These are phyloP conservation scores for Neofusicoccum sp. DNA, from an alignment of 2,329 filamentous ascomycete genomes.

Conservation along the genomic window DNA sequence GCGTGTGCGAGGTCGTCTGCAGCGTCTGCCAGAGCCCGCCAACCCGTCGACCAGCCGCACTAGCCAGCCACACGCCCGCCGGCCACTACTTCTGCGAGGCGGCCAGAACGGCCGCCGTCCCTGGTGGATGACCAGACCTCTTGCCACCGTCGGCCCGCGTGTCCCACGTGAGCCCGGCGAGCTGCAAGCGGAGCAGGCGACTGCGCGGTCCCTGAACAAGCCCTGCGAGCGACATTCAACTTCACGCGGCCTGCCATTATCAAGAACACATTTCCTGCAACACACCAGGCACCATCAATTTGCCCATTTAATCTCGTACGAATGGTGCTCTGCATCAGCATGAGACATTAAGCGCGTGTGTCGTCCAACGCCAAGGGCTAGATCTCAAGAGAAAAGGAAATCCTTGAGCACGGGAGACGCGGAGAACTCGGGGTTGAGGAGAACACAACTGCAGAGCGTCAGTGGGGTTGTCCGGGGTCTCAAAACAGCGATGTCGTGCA, in stretches of 20 bases:
- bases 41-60: background rate
- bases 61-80: background rate
- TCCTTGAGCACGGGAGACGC: slow-evolving; percentile 89
- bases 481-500: slow-evolving; percentile 6
- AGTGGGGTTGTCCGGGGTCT: slow-evolving; percentile 28
- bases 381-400: slow-evolving; percentile 68
- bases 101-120: background rate
- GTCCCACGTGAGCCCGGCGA: background rate
- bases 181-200: no score
- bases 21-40: background rate
- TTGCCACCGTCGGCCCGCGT: background rate
- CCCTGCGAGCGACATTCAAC: background rate
- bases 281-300: background rate
- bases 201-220: background rate
- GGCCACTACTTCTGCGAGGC: slow-evolving; percentile 11
- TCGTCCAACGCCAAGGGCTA: background rate
- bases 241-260: background rate
- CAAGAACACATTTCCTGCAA: background rate
- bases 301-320: background rate
- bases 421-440: slow-evolving; percentile 92
- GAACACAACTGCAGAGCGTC: slow-evolving; percentile 67
- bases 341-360: slow-evolving; percentile 13
- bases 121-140: background rate
- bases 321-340: slow-evolving; percentile 2
- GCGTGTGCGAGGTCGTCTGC: background rate